Evolutionary conservation across 371 early-diverging fungal genomes (phyloP), one percentile per base, ranked within the genome.

Genomic region (Mucor saturninus): DNA sequence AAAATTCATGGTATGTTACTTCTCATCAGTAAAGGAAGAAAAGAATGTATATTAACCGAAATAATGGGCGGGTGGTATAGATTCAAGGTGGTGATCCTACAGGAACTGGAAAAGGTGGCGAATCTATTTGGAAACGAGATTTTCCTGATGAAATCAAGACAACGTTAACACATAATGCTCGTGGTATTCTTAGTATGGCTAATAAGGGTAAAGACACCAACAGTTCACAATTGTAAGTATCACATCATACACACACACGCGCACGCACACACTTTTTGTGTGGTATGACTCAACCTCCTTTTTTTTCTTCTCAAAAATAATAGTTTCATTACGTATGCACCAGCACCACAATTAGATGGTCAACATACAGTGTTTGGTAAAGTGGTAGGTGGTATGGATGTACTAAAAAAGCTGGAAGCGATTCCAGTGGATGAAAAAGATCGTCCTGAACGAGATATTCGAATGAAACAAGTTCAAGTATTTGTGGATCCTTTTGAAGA

Each of bases 61-160:
- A 21, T 21, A 21, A 21, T 21, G 21, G 21, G 21, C 21, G 21
- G 21, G 21, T 21, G 21, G 21, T 21, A 6, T 71, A 86, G 86
- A 82, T 96, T 21, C 97, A 97, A 83, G 96, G 96, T 28, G 98
- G 97, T 29, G 98, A 97, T 75, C 92, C 96, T 52, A 91, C 94
- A 7, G 96, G 98, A 2, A 91, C 91, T 3, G 97, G 97, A 13
- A 79, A 81, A 21, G 99, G 98, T 7, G 95, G 96, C 5, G 85
- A 92, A 62, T 90, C 92, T 2, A 83, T 85, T 46, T 96, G 93
- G 89, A 91, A 91, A 38, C 71, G 83, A 29, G 81, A 83, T 48
- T 98, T 98, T 65, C 74, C 74, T 29, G 93, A 94, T 72, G 93
- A 97, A 72, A 88, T 94, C 71, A 89, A 87, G 66, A 61, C 76